These are phyloP conservation scores for Eleusine coracana DNA, from an alignment of 176 grass and related monocot species.

Conservation along the genomic window DNA sequence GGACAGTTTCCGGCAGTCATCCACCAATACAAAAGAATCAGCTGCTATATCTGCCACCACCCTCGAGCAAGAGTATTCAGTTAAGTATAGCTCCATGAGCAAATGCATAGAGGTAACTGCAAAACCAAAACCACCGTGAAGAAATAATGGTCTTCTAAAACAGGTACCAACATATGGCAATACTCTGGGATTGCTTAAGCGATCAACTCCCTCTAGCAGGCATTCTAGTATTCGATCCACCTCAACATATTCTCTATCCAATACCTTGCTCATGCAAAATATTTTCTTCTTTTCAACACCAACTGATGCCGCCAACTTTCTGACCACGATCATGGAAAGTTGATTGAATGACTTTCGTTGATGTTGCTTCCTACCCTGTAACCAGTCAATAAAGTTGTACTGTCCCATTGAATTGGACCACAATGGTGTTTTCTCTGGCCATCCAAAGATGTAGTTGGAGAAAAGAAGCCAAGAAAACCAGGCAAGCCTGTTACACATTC, in stretches of 20 bases:
- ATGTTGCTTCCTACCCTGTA: no score
- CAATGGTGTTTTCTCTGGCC: neutral
- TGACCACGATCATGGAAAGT: neutral
- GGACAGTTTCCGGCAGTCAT: neutral
- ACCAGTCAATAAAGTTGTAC: neutral
- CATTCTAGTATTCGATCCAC: neutral
- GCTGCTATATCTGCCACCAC: neutral
- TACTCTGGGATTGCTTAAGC: no score
- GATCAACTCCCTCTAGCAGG: neutral
- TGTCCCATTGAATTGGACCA: conserved; percentile 29
- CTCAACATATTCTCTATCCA: neutral
- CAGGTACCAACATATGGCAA: neutral
- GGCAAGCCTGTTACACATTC: no score
- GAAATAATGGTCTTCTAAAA: neutral
- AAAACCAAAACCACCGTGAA: no score
- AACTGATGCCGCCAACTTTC: neutral
- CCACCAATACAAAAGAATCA: neutral
- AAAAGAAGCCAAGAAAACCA: neutral
- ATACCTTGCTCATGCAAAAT: conserved; percentile 1
- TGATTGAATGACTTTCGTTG: neutral
- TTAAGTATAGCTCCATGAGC: neutral
- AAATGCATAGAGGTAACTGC: no score
- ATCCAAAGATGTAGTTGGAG: neutral
- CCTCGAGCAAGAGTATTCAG: neutral
- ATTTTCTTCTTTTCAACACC: neutral